A percentile compares a stretch with the other conserved stretches of the same genome.
These are phyloP conservation scores for Citrullus colocynthis DNA, from an alignment of 306 rosid genomes.

Conservation along the genomic window DNA sequence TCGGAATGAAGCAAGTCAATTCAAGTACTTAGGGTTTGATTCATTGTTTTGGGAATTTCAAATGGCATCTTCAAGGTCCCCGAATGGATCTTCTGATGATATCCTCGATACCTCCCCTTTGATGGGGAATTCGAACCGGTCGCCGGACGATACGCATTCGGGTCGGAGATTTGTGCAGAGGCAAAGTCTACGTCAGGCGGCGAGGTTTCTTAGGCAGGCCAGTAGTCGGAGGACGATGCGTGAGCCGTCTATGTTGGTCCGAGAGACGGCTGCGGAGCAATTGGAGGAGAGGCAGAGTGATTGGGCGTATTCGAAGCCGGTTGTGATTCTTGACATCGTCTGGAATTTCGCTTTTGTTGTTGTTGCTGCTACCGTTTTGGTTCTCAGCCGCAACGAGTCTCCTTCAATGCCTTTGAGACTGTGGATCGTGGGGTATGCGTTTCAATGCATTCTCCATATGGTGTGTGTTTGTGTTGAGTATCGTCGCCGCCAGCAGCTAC, in stretches of 20 bases:
- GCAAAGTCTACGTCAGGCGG: constrained; percentile 84
- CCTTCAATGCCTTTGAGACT: constrained; percentile 70
- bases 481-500: constrained; percentile 35
- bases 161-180: constrained; percentile 45
- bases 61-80: constrained; percentile 61
- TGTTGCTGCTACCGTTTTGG: constrained; percentile 41
- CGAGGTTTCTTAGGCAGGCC: constrained; percentile 80
- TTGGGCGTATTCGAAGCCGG: constrained; percentile 96
- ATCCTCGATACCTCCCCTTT: constrained; percentile 67
- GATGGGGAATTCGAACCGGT: constrained; percentile 30
- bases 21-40: constrained; percentile 3
- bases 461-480: constrained; percentile 69
- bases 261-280: constrained; percentile 94
- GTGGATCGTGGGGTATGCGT: constrained; percentile 70
- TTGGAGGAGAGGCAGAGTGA: constrained; percentile 92
- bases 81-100: constrained; percentile 51
- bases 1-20: not conserved
- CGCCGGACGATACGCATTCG: constrained; percentile 41
- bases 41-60: not conserved
- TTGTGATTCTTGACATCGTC: constrained; percentile 67
- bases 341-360: constrained; percentile 79
- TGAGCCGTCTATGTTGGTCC: constrained; percentile 80
- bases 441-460: constrained; percentile 75
- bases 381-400: constrained; percentile 42
- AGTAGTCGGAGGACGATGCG: constrained; percentile 78